Evolutionary conservation across 768 basidiomycete genomes (phyloP).

Genomic region (Stropharia rugosoannulata): DNA sequence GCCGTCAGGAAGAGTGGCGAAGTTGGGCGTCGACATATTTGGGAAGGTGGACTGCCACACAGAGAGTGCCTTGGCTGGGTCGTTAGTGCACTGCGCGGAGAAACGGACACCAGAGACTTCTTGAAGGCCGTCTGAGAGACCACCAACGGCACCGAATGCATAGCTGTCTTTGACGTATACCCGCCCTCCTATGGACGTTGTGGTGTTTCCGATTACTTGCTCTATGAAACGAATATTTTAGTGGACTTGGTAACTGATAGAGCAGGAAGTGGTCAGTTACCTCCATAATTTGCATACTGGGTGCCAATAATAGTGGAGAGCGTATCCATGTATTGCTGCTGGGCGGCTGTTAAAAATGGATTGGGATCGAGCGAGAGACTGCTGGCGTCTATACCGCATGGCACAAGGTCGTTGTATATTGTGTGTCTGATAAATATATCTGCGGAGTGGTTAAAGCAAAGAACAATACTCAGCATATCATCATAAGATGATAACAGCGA

Average conservation of each 20-base stretch:
- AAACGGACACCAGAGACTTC: constrained; percentile 2
- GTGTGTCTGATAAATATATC: constrained; percentile 3
- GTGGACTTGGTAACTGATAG: not conserved
- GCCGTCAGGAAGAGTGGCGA: not conserved
- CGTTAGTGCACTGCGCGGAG: constrained; percentile 1
- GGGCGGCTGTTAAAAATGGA: not conserved
- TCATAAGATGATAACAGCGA: not conserved
- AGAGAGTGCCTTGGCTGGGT: not conserved
- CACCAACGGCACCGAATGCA: constrained; percentile 6
- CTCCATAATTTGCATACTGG: constrained; percentile 1
- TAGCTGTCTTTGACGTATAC: constrained; percentile 7
- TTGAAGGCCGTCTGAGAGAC: constrained; percentile 2
- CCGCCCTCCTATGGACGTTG: not conserved
- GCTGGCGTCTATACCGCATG: not conserved
- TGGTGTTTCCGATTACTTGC: constrained; percentile 4
- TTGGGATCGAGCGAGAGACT: not conserved
- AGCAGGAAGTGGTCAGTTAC: not conserved
- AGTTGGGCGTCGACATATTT: not conserved
- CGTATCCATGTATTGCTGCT: constrained; percentile 1
- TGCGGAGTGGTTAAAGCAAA: not conserved
- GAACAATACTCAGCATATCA: too few species aligned
- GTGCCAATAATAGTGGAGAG: constrained; percentile 2
- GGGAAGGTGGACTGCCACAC: constrained; percentile 5
- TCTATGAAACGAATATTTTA: not conserved
- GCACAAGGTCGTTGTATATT: not conserved